Evolutionary conservation across 2,329 filamentous ascomycete genomes (phyloP), one percentile per base, ranked within the genome.

Genomic region (Trichoderma lentiforme): DNA sequence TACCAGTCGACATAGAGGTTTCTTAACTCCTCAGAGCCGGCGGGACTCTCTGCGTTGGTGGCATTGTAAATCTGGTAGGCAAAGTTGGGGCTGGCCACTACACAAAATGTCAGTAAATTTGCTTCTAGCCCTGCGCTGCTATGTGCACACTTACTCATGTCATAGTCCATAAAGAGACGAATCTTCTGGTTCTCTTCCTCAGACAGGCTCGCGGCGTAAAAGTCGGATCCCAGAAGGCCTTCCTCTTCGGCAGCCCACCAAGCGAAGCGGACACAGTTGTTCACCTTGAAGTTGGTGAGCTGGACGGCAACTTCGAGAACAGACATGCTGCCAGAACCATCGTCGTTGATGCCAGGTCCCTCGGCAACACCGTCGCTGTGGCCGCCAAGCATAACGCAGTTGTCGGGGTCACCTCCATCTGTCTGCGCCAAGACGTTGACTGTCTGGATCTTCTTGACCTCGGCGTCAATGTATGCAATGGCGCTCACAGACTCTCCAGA

Each of bases 331-430:
- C 92, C 92, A 3, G 90, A 91, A 61, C 92, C 92, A 76, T 94
- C 91, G 76, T 94, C 92, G 79, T 94, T 94, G 84, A 94, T 93
- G 24, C 92, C 92, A 0, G 90, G 89, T 1, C 90, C 90, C 66
- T 87, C 89, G 0, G 83, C 78, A 18, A 91, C 90, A 73, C 86
- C 88, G 78, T 91, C 89, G 39, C 86, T 89, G 82, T 92, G 90
- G 2, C 85, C 90, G 21, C 90, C 89, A 0, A 91, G 83, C 87
- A 90, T 89, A 60, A 91, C 88, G 75, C 88, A 90, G 81, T 91
- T 90, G 39, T 90, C 83, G 2, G 82, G 82, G 77, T 91, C 89
- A 9, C 90, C 88, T 14, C 80, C 83, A 0, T 80, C 81, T 0
- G 89, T 92, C 81, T 91, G 89, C 2, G 89, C 89, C 63, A 92